Evolutionary conservation across 2,329 filamentous ascomycete species (phyloP).

Genomic region (Fonsecaea multimorphosa): DNA sequence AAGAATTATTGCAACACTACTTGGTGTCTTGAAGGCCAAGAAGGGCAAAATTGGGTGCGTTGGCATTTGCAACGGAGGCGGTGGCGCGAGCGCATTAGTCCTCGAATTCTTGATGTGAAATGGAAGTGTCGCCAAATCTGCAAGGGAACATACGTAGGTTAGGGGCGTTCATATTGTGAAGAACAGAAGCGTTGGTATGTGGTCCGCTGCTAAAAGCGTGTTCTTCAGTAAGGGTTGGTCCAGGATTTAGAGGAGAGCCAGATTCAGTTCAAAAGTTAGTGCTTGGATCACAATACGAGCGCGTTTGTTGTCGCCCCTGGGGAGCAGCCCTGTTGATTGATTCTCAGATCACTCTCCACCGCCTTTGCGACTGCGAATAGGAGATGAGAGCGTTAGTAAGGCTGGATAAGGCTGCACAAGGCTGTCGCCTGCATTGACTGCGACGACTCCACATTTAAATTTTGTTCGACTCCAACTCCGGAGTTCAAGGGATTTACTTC

Average conservation of each 20-base stretch:
- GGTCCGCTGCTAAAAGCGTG: slow-evolving; percentile 7
- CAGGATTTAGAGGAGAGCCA: neutral
- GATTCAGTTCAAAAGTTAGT: neutral
- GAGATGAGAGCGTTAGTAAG: slow-evolving; percentile 7
- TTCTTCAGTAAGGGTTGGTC: neutral
- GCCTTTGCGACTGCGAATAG: neutral
- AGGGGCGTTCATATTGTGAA: neutral
- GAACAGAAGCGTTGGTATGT: neutral
- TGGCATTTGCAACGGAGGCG: slow-evolving; percentile 97
- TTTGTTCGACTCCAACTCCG: slow-evolving; percentile 29
- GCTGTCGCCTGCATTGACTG: slow-evolving; percentile 7
- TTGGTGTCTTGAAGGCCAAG: slow-evolving; percentile 87
- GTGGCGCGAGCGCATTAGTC: slow-evolving; percentile 91
- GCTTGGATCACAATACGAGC: neutral
- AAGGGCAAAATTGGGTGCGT: slow-evolving; percentile 91
- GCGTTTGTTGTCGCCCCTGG: neutral
- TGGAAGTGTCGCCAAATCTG: neutral
- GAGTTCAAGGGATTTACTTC: slow-evolving; percentile 11
- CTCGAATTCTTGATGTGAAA: slow-evolving; percentile 67
- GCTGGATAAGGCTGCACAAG: slow-evolving; percentile 1
- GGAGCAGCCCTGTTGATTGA: neutral
- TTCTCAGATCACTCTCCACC: neutral
- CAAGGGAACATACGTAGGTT: neutral
- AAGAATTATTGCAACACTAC: slow-evolving; percentile 87
- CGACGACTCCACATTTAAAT: slow-evolving; percentile 16